phyloP scores from a whole-genome alignment of 805 yeast genomes.

The Wickerhamomyces ciferrii region DNA sequence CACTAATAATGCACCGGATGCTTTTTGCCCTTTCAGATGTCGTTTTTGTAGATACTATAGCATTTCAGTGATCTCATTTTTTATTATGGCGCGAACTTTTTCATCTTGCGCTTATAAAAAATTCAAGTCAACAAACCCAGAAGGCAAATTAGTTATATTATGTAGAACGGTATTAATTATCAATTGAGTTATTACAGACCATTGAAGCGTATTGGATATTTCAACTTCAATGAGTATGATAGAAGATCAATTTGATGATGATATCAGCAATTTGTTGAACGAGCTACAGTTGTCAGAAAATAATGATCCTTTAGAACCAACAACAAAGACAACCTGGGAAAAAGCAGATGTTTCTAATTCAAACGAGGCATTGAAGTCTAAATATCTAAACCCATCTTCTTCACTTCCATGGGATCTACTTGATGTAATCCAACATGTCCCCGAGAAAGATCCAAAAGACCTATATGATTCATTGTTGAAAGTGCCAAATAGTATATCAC shows the following conservation, averaged over 20 bases:
- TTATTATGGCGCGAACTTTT: not conserved
- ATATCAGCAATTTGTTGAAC: conserved; percentile 1
- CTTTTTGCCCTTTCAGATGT: not conserved
- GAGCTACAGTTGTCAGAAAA: conserved; percentile 1
- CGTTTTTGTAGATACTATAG: too few relatives aligned
- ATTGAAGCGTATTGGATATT: too few relatives aligned
- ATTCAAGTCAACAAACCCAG: not conserved
- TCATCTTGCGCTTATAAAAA: not conserved
- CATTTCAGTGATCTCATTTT: too few relatives aligned
- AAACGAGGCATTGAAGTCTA: conserved; percentile 23
- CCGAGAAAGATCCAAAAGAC: conserved; percentile 26
- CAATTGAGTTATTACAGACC: not conserved
- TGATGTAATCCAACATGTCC: conserved; percentile 58
- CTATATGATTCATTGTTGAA: conserved; percentile 34
- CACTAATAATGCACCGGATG: not conserved
- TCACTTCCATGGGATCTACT: conserved; percentile 66
- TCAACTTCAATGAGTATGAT: conserved; percentile 4
- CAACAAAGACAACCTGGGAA: not conserved
- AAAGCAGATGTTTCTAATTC: not conserved
- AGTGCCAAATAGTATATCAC: conserved; percentile 54
- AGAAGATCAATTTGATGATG: conserved; percentile 15
- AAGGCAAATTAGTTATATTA: too few relatives aligned
- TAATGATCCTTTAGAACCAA: not conserved
- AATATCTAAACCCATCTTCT: conserved; percentile 58
- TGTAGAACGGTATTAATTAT: too few relatives aligned